Evolutionary conservation across 805 yeast species (phyloP).

Genomic region (Starmera caribaea): DNA sequence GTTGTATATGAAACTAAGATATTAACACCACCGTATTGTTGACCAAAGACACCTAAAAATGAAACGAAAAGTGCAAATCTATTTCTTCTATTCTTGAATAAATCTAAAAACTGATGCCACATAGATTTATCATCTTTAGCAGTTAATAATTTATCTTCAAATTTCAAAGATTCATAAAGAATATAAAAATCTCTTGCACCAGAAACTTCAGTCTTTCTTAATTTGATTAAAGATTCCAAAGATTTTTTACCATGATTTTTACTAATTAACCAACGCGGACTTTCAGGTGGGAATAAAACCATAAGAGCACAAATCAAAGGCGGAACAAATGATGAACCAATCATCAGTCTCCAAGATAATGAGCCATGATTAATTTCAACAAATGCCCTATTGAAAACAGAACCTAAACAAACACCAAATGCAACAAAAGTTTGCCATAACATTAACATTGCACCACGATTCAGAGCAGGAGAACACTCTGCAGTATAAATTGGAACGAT

Average conservation of each 20-base stretch:
- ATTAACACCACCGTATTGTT: conserved; percentile 46
- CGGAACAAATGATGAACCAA: conserved; percentile 55
- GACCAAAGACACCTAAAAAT: conserved; percentile 41
- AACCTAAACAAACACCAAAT: conserved; percentile 61
- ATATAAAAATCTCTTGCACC: conserved; percentile 63
- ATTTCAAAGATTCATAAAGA: conserved; percentile 40
- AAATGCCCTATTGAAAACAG: conserved; percentile 49
- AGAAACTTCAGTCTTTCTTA: conserved; percentile 37
- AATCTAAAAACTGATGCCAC: conserved; percentile 26
- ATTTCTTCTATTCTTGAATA: conserved; percentile 37
- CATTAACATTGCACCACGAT: conserved; percentile 60
- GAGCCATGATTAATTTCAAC: conserved; percentile 31
- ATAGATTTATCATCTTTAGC: conserved; percentile 24
- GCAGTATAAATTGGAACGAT: conserved; percentile 63
- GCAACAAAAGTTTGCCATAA: conserved; percentile 74
- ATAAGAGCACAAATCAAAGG: conserved; percentile 42
- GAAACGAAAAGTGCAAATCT: conserved; percentile 43
- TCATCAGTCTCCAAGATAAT: conserved; percentile 56
- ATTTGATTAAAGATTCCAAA: conserved; percentile 33
- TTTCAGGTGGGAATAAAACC: conserved; percentile 54
- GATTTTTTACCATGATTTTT: conserved; percentile 41
- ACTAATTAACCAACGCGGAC: conserved; percentile 61
- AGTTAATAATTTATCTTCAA: conserved; percentile 30
- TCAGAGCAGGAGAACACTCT: conserved; percentile 47
- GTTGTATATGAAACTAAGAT: conserved; percentile 43